A percentile compares a stretch with the other conserved stretches of the same genome.
phyloP scores from a whole-genome alignment of 768 basidiomycete genomes.

The Calvatia gigantea region DNA sequence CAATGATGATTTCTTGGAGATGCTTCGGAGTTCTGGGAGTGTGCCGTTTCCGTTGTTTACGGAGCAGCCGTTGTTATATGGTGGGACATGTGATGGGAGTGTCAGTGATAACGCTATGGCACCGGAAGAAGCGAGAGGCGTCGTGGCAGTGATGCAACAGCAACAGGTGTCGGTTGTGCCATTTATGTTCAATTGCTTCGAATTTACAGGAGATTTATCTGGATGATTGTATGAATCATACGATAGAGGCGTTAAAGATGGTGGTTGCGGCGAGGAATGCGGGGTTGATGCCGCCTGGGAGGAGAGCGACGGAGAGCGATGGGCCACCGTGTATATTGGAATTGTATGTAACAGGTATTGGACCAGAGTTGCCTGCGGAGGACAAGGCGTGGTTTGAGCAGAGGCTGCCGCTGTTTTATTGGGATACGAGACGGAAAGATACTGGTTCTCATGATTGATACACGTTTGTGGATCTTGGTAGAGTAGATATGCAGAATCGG shows the following conservation, averaged over 20 bases:
- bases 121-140: not conserved
- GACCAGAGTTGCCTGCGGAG: constrained; percentile 8
- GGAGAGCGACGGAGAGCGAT: constrained; percentile 8
- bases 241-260: constrained; percentile 12
- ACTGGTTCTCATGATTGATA: not conserved
- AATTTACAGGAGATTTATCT: constrained; percentile 18
- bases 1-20: constrained; percentile 14
- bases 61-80: no score
- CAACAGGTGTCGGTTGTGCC: not conserved
- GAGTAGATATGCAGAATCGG: not conserved
- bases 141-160: not conserved
- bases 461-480: not conserved
- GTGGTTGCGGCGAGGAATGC: constrained; percentile 16
- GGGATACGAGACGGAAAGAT: constrained; percentile 1
- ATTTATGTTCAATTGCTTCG: constrained; percentile 5
- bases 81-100: no score
- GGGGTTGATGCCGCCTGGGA: constrained; percentile 7
- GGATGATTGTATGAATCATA: constrained; percentile 17
- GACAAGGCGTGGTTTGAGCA: constrained; percentile 16
- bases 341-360: constrained; percentile 15
- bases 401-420: constrained; percentile 12
- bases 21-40: constrained; percentile 10
- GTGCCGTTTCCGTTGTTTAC: constrained; percentile 4
- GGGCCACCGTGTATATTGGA: constrained; percentile 11
- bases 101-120: not conserved